Conservation (phyloP, 345 rosid species). For the Reutealis trisperma region DNA sequence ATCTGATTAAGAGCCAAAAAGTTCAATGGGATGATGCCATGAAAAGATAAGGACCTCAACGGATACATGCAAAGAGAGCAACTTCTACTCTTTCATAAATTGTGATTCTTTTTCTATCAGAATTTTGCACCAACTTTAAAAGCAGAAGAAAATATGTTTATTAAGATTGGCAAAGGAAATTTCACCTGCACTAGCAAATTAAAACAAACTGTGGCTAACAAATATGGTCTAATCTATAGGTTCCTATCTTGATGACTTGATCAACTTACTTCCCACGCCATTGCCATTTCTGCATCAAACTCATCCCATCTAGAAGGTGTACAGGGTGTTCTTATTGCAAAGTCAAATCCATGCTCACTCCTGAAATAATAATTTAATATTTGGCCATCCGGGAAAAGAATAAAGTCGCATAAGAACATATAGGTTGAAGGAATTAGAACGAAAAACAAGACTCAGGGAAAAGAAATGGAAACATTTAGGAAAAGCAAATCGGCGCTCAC, state of each 20-base stretch:
- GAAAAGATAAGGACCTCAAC: background rate
- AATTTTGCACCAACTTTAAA: no score
- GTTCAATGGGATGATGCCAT: background rate
- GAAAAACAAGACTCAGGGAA: background rate
- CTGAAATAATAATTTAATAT: conserved; percentile 39
- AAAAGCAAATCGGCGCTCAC: conserved; percentile 31
- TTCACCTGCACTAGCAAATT: background rate
- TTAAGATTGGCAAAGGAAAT: background rate
- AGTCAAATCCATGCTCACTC: conserved; percentile 72
- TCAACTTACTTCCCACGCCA: conserved; percentile 86
- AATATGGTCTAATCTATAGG: background rate
- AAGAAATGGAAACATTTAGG: background rate
- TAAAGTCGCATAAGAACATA: background rate
- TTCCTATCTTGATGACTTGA: conserved; percentile 20
- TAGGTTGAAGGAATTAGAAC: background rate
- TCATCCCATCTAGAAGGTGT: conserved; percentile 94
- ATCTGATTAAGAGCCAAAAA: background rate
- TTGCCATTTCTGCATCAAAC: conserved; percentile 79
- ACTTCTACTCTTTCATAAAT: background rate
- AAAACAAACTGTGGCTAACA: background rate
- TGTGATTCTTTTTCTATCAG: no score
- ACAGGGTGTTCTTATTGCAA: conserved; percentile 90
- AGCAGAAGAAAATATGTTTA: no score
- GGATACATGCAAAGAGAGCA: background rate
- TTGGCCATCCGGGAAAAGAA: background rate